Evolutionary conservation across 2,329 filamentous ascomycete genomes (phyloP).

Genomic region (Lachnellula willkommii): DNA sequence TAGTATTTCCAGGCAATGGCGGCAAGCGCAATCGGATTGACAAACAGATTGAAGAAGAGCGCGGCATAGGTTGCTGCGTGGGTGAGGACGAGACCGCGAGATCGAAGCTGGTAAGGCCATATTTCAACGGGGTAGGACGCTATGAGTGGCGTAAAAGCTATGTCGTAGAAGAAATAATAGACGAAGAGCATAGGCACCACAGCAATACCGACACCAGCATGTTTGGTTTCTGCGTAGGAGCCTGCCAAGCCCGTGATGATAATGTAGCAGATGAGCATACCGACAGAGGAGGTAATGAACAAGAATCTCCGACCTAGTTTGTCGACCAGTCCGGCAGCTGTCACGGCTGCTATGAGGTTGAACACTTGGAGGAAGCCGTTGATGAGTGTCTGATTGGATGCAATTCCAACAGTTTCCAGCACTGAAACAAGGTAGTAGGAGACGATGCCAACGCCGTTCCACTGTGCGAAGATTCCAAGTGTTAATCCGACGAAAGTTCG

Average conservation of each 20-base stretch:
- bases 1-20: constrained; percentile 35
- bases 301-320: constrained; percentile 26
- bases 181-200: constrained; percentile 46
- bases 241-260: constrained; percentile 5
- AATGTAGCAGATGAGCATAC: constrained; percentile 24
- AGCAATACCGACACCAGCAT: constrained; percentile 19
- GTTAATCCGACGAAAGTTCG: constrained; percentile 29
- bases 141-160: constrained; percentile 28
- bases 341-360: constrained; percentile 34
- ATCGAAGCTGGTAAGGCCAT: constrained; percentile 34
- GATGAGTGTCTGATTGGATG: constrained; percentile 25
- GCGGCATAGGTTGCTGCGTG: background rate
- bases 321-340: constrained; percentile 34
- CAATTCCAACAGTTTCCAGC: constrained; percentile 24
- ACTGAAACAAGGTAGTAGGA: constrained; percentile 35
- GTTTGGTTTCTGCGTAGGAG: constrained; percentile 8
- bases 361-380: constrained; percentile 31
- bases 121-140: constrained; percentile 33
- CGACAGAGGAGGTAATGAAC: constrained; percentile 27
- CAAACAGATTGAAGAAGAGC: constrained; percentile 41
- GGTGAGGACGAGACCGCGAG: constrained; percentile 35
- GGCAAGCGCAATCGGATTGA: constrained; percentile 41
- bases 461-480: constrained; percentile 31
- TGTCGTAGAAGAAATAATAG: constrained; percentile 40
- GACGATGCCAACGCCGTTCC: constrained; percentile 25